A percentile compares a stretch with the other conserved stretches of the same genome.
These are phyloP conservation scores for Suhomyces wounanorum DNA, from an alignment of 1,139 yeast species.

Conservation along the genomic window DNA sequence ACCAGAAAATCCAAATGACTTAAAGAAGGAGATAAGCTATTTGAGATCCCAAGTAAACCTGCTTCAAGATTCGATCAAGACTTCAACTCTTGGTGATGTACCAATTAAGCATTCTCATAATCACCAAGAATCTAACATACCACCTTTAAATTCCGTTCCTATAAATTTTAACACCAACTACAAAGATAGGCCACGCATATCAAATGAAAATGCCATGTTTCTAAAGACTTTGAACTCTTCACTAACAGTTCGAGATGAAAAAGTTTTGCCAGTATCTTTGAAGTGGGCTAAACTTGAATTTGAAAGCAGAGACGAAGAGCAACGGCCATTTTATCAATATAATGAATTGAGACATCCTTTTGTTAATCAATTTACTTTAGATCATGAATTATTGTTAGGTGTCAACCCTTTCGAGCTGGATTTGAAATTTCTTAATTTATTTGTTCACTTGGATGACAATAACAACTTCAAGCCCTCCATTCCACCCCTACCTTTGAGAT, in stretches of 20 bases:
- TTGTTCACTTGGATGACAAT: neutral
- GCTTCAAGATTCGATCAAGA: conserved; percentile 11
- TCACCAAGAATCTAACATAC: neutral
- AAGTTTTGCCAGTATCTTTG: neutral
- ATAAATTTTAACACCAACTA: neutral
- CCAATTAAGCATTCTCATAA: too few species aligned
- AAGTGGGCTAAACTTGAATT: neutral
- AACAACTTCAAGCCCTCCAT: conserved; percentile 8
- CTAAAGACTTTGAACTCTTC: neutral
- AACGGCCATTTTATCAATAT: neutral
- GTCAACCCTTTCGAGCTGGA: conserved; percentile 7
- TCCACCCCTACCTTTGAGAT: conserved; percentile 18
- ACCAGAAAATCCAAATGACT: neutral
- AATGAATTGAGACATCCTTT: neutral
- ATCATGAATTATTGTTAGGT: conserved; percentile 7
- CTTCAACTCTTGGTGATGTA: neutral
- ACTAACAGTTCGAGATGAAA: neutral
- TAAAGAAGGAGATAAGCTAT: conserved; percentile 12
- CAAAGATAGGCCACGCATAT: neutral
- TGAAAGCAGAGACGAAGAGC: neutral
- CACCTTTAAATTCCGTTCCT: neutral
- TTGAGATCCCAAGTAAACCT: conserved; percentile 14
- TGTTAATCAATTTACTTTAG: neutral
- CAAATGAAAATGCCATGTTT: neutral
- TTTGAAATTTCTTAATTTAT: conserved; percentile 8